A percentile compares a stretch with the other conserved stretches of the same genome.
Conservation (phyloP, 305 asterid species). For the Euphrasia arctica region DNA sequence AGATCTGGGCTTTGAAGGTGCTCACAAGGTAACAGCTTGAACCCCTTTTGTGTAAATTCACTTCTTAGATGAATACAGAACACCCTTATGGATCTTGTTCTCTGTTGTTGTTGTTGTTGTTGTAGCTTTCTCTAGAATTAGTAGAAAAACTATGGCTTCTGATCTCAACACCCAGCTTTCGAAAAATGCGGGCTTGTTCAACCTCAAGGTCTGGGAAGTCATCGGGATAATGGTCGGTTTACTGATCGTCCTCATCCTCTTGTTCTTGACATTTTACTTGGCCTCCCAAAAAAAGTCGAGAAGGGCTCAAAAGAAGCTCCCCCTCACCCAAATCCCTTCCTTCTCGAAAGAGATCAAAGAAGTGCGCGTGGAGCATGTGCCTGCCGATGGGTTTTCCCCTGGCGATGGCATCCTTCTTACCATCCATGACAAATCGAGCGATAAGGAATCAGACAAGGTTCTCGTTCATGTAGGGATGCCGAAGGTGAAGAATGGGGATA, state of each 20-base stretch:
- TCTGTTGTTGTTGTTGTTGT: background rate
- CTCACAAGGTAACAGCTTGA: conserved; percentile 45
- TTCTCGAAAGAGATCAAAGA: conserved; percentile 89
- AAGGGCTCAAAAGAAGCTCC: conserved; percentile 48
- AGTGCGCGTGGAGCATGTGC: conserved; percentile 78
- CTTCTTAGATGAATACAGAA: background rate
- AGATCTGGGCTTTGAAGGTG: conserved; percentile 60
- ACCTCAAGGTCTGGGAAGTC: conserved; percentile 87
- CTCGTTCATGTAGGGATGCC: conserved; percentile 50
- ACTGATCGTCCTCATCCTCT: conserved; percentile 61
- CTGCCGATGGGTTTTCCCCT: conserved; percentile 58
- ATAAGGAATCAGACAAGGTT: conserved; percentile 72
- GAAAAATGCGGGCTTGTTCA: conserved; percentile 48
- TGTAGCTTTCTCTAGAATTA: background rate
- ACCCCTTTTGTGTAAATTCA: background rate
- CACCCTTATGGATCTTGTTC: background rate
- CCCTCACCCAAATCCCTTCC: conserved; percentile 69
- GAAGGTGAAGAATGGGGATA: conserved; percentile 48
- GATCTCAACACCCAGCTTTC: conserved; percentile 65
- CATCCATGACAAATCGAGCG: conserved; percentile 67
- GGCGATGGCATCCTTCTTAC: conserved; percentile 74
- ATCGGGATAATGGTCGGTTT: conserved; percentile 76
- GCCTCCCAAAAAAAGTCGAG: conserved; percentile 62
- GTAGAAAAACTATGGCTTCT: conserved; percentile 49
- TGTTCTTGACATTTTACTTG: conserved; percentile 54